These are phyloP conservation scores for Penicillium paneum DNA, from an alignment of 2,329 filamentous ascomycete species.

Conservation along the genomic window DNA sequence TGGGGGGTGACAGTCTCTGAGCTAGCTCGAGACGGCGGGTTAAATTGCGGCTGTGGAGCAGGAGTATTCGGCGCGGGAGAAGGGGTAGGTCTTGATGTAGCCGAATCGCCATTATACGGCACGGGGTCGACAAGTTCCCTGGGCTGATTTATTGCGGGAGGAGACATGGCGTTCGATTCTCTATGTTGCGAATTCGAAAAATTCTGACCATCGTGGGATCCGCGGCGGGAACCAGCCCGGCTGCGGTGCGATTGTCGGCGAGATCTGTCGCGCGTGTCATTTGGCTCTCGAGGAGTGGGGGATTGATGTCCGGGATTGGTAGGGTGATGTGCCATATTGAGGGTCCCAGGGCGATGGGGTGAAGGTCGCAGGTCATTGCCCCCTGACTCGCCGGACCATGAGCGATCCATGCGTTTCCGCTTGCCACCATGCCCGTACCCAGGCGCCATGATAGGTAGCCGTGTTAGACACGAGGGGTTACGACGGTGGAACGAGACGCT, in stretches of 20 bases:
- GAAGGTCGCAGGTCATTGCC: constrained; percentile 44
- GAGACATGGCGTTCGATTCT: constrained; percentile 30
- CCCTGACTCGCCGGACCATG: constrained; percentile 43
- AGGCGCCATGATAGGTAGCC: constrained; percentile 48
- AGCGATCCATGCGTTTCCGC: constrained; percentile 52
- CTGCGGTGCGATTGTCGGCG: constrained; percentile 40
- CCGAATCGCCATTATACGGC: constrained; percentile 29
- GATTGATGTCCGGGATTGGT: constrained; percentile 39
- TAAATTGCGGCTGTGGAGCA: constrained; percentile 18
- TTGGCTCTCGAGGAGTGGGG: constrained; percentile 34
- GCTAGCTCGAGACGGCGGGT: constrained; percentile 20
- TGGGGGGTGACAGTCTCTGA: constrained; percentile 17
- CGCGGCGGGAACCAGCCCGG: constrained; percentile 33
- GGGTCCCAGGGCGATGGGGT: constrained; percentile 46
- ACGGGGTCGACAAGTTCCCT: constrained; percentile 29
- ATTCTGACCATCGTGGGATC: constrained; percentile 38
- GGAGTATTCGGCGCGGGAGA: constrained; percentile 23
- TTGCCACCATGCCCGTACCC: constrained; percentile 49
- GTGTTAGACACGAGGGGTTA: constrained; percentile 28
- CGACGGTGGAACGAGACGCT: constrained; percentile 25
- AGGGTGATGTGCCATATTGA: constrained; percentile 52
- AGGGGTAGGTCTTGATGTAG: constrained; percentile 14
- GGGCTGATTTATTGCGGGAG: constrained; percentile 27
- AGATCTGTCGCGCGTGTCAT: constrained; percentile 39
- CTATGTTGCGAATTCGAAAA: constrained; percentile 26